Conservation (phyloP, 345 rosid species). For the Mercurialis annua region DNA sequence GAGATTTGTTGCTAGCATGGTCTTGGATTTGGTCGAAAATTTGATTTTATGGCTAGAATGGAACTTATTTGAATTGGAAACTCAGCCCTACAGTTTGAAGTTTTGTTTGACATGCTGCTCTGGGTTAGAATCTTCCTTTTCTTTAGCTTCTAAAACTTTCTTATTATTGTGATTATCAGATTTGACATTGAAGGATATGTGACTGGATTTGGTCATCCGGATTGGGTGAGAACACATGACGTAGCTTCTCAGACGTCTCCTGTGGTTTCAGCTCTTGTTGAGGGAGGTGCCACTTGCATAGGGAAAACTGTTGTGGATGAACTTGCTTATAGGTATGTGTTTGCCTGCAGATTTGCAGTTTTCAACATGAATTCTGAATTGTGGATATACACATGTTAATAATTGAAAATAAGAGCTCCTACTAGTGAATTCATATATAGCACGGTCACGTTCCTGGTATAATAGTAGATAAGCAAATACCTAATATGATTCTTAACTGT, state of each 20-base stretch:
- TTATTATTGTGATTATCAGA: slow-evolving; percentile 37
- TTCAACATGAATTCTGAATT: not conserved
- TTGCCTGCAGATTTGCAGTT: not conserved
- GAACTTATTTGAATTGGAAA: not conserved
- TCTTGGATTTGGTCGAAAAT: not conserved
- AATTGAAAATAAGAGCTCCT: not conserved
- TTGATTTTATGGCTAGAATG: not conserved
- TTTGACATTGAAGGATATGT: slow-evolving; percentile 83
- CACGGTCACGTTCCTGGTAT: not conserved
- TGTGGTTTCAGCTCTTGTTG: slow-evolving; percentile 69
- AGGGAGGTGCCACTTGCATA: slow-evolving; percentile 92
- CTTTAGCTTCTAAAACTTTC: slow-evolving; percentile 3
- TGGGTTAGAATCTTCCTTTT: slow-evolving; percentile 5
- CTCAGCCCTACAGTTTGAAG: not conserved
- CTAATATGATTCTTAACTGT: slow-evolving; percentile 10
- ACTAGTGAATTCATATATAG: not conserved
- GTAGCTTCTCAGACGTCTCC: slow-evolving; percentile 57
- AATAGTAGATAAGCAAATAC: not conserved
- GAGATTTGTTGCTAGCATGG: not conserved
- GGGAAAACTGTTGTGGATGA: slow-evolving; percentile 93
- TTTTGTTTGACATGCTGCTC: not conserved
- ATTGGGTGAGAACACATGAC: slow-evolving; percentile 78
- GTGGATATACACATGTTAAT: not conserved
- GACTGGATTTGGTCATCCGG: slow-evolving; percentile 93
- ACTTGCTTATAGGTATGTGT: slow-evolving; percentile 61